Conservation (phyloP, 768 basidiomycete species). For the Psilocybe cubensis region DNA sequence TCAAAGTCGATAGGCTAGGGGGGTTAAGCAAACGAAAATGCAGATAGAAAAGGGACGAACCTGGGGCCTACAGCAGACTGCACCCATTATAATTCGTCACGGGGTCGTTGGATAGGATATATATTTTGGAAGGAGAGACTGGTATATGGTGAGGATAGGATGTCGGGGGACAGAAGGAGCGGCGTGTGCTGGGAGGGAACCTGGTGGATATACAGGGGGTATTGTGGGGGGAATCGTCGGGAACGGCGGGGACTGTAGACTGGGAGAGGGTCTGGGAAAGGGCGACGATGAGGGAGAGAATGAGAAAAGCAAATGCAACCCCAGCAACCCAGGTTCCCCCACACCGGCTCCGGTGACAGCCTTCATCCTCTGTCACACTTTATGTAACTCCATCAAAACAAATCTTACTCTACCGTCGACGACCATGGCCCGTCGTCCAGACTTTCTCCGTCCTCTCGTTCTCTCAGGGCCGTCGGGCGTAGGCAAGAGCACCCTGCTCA, state of each 20-base stretch:
- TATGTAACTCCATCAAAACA: not conserved
- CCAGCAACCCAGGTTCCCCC: constrained; percentile 5
- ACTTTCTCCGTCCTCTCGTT: constrained; percentile 74
- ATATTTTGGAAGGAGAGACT: not conserved
- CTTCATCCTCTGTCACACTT: constrained; percentile 2
- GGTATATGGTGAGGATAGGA: constrained; percentile 2
- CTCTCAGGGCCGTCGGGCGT: constrained; percentile 93
- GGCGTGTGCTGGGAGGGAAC: constrained; percentile 4
- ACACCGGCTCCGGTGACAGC: constrained; percentile 4
- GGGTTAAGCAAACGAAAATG: constrained; percentile 1
- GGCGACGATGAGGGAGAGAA: not conserved
- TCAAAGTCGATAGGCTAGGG: constrained; percentile 91
- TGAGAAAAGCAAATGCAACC: not conserved
- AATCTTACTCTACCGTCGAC: not conserved
- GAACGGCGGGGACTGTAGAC: not conserved
- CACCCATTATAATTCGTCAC: constrained; percentile 64
- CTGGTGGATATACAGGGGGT: constrained; percentile 2
- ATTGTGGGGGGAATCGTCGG: not conserved
- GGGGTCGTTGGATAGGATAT: constrained; percentile 24
- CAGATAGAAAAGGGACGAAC: constrained; percentile 40
- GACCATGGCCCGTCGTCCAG: constrained; percentile 10
- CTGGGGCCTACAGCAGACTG: constrained; percentile 82
- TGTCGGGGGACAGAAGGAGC: constrained; percentile 5
- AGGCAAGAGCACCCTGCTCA: constrained; percentile 91
- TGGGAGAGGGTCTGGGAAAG: not conserved